Percentiles rank a stretch among this genome's conserved stretches.
phyloP scores from a whole-genome alignment of 2,329 filamentous ascomycete species.

The Ceratocystis huliohia region DNA sequence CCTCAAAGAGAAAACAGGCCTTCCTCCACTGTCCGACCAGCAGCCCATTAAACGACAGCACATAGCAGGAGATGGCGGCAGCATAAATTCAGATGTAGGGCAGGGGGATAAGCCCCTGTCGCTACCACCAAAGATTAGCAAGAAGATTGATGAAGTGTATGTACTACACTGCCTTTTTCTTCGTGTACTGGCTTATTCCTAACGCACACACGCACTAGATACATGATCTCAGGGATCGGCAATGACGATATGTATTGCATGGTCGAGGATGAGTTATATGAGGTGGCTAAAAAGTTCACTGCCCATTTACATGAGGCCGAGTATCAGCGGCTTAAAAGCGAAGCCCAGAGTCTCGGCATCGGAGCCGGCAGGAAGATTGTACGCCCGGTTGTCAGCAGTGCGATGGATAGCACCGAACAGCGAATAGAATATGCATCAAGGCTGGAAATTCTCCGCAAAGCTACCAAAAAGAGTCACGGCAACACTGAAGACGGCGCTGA shows the following conservation, averaged over 20 bases:
- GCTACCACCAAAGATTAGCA: not conserved
- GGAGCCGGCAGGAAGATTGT: slow-evolving; percentile 39
- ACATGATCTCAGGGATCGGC: slow-evolving; percentile 52
- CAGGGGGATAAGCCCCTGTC: not conserved
- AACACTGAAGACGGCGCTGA: slow-evolving; percentile 25
- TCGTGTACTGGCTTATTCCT: not conserved
- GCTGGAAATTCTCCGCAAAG: slow-evolving; percentile 20
- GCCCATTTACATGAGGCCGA: slow-evolving; percentile 65
- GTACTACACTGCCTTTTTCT: not conserved
- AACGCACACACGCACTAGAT: slow-evolving; percentile 30
- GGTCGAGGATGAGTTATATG: slow-evolving; percentile 70
- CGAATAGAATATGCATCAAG: slow-evolving; percentile 24
- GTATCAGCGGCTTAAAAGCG: slow-evolving; percentile 53
- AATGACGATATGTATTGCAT: slow-evolving; percentile 66
- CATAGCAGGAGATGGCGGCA: not conserved
- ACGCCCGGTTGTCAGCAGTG: slow-evolving; percentile 32
- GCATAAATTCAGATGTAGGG: not conserved
- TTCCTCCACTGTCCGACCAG: not conserved
- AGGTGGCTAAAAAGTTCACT: slow-evolving; percentile 56
- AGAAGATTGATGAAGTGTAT: slow-evolving; percentile 6
- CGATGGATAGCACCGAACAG: slow-evolving; percentile 27
- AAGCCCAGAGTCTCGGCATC: slow-evolving; percentile 42
- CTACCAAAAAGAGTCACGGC: not conserved
- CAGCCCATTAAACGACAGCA: not conserved
- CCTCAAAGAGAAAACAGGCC: not conserved